Evolutionary conservation across 2,329 filamentous ascomycete species (phyloP).

Genomic region (Coniosporium tulheliwenetii): DNA sequence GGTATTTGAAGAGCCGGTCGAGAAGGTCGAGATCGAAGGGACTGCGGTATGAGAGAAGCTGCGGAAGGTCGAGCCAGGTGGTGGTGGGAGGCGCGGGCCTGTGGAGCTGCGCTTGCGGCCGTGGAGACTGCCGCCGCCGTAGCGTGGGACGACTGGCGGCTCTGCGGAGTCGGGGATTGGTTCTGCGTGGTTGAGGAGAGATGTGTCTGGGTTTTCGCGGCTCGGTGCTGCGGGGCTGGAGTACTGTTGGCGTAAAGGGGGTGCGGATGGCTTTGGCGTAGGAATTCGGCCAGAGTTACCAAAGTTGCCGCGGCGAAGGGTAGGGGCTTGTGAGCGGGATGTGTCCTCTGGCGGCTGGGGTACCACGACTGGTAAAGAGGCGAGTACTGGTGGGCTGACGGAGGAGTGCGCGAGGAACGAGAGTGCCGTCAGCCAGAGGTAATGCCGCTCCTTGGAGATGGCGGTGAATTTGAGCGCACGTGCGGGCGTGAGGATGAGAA

Average conservation of each 20-base stretch:
- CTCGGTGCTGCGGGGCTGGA: too few relatives aligned
- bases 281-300: conserved; percentile 1
- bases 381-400: conserved; percentile 62
- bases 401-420: conserved; percentile 89
- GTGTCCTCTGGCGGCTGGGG: conserved; percentile 25
- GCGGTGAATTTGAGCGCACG: conserved; percentile 93
- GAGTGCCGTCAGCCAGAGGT: conserved; percentile 84
- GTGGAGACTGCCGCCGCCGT: conserved; percentile 44
- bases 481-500: conserved; percentile 84
- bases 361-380: conserved; percentile 31
- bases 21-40: conserved; percentile 18
- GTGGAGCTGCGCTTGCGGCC: conserved; percentile 83
- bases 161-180: conserved; percentile 47
- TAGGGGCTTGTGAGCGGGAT: conserved; percentile 11
- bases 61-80: conserved; percentile 48
- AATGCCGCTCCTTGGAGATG: conserved; percentile 67
- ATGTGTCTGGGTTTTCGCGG: conserved; percentile 1
- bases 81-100: conserved; percentile 54
- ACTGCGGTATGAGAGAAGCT: conserved; percentile 49
- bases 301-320: conserved; percentile 16
- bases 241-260: too few relatives aligned
- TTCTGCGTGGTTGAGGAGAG: conserved; percentile 7
- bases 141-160: conserved; percentile 54
- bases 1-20: conserved; percentile 8
- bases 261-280: conserved; percentile 1